A percentile compares a stretch with the other conserved stretches of the same genome.
Conservation (phyloP, 2,329 filamentous ascomycete species). For the Colletotrichum trifolii region DNA sequence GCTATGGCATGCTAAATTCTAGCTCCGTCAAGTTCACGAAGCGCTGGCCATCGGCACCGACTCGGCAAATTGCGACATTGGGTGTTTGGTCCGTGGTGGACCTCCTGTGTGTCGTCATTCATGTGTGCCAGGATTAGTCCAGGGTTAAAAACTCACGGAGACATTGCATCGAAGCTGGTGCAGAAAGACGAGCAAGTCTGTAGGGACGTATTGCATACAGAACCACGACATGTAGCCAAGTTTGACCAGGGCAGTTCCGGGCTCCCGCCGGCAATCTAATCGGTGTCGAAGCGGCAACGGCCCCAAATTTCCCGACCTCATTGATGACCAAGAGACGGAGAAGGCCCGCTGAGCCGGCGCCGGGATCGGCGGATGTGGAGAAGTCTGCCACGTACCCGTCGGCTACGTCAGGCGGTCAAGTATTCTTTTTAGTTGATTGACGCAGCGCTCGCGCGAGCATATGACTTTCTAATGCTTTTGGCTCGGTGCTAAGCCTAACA, state of each 20-base stretch:
- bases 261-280: no score
- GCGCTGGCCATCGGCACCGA: slow-evolving; percentile 20
- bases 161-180: no score
- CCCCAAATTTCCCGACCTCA: slow-evolving; percentile 9
- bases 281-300: background rate
- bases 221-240: background rate
- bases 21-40: background rate
- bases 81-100: slow-evolving; percentile 1
- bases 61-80: slow-evolving; percentile 23
- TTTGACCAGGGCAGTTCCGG: no score
- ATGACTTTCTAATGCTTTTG: background rate
- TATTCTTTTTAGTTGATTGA: no score
- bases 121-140: background rate
- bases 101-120: background rate
- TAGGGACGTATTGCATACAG: background rate
- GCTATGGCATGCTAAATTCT: background rate
- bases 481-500: background rate
- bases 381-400: background rate
- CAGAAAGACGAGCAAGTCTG: background rate
- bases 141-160: background rate
- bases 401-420: background rate
- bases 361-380: slow-evolving; percentile 23
- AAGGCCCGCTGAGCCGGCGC: slow-evolving; percentile 14
- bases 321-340: background rate
- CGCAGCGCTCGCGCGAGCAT: background rate